A percentile compares a stretch with the other conserved stretches of the same genome.
Conservation (phyloP, 495 filamentous ascomycete genomes). For the Xylaria palmicola region DNA sequence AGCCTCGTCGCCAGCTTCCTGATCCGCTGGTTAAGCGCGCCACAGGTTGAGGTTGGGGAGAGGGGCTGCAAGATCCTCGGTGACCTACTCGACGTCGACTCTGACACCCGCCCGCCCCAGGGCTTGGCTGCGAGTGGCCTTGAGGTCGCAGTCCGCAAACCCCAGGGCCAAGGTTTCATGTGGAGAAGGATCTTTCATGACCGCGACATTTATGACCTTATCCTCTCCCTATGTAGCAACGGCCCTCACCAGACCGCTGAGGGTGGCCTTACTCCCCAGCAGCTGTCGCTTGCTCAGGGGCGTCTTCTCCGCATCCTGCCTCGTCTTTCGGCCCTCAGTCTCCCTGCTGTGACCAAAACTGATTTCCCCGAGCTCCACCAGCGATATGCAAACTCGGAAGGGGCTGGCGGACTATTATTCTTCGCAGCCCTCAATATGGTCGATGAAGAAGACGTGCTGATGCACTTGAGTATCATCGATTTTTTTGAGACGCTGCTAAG, state of each 20-base stretch:
- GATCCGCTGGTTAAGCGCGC: slow-evolving; percentile 68
- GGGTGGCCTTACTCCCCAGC: slow-evolving; percentile 50
- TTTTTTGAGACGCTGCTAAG: slow-evolving; percentile 70
- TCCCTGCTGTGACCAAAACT: slow-evolving; percentile 57
- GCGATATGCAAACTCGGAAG: slow-evolving; percentile 42
- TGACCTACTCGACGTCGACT: slow-evolving; percentile 68
- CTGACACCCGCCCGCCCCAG: slow-evolving; percentile 49
- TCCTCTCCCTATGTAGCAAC: slow-evolving; percentile 60
- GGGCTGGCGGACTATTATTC: slow-evolving; percentile 62
- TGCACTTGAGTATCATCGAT: slow-evolving; percentile 76
- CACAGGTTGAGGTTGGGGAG: slow-evolving; percentile 70
- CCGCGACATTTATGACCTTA: slow-evolving; percentile 60
- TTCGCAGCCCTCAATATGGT: slow-evolving; percentile 76
- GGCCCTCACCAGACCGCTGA: slow-evolving; percentile 38
- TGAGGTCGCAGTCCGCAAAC: slow-evolving; percentile 38
- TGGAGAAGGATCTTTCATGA: slow-evolving; percentile 74
- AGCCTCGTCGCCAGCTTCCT: slow-evolving; percentile 61
- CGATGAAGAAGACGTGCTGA: slow-evolving; percentile 68
- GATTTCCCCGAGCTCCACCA: slow-evolving; percentile 61
- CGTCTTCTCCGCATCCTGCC: slow-evolving; percentile 70
- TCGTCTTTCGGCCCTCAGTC: slow-evolving; percentile 63
- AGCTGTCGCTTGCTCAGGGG: slow-evolving; percentile 76
- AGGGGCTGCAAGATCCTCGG: slow-evolving; percentile 65
- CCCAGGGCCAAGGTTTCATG: slow-evolving; percentile 62
- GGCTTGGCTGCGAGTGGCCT: slow-evolving; percentile 25